Evolutionary conservation across 2,329 filamentous ascomycete genomes (phyloP).

Genomic region (Aspergillus sojae): DNA sequence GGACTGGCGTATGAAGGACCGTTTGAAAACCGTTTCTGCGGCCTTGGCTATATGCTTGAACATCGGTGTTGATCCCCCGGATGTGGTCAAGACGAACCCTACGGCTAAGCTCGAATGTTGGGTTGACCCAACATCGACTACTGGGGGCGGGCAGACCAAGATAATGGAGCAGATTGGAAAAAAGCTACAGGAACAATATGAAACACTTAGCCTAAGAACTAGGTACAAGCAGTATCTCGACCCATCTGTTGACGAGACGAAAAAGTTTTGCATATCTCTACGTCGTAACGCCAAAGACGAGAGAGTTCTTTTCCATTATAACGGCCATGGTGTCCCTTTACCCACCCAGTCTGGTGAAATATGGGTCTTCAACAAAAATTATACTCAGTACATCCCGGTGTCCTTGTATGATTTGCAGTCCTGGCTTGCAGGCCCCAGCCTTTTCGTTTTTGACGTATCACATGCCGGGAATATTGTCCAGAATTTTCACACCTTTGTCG

Average conservation of each 20-base stretch:
- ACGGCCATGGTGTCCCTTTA: slow-evolving; percentile 94
- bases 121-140: slow-evolving; percentile 85
- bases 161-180: slow-evolving; percentile 94
- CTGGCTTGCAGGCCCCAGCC: slow-evolving; percentile 92
- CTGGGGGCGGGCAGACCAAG: slow-evolving; percentile 73
- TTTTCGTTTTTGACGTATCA: slow-evolving; percentile 98
- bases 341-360: slow-evolving; percentile 95
- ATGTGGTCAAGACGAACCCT: slow-evolving; percentile 93
- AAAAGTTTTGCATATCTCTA: slow-evolving; percentile 90
- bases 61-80: slow-evolving; percentile 94
- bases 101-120: slow-evolving; percentile 94
- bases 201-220: slow-evolving; percentile 91
- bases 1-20: slow-evolving; percentile 97
- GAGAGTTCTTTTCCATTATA: slow-evolving; percentile 96
- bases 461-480: slow-evolving; percentile 93
- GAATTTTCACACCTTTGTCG: slow-evolving; percentile 91
- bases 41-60: slow-evolving; percentile 94
- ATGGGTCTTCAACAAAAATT: slow-evolving; percentile 99
- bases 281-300: slow-evolving; percentile 94
- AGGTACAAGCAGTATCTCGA: slow-evolving; percentile 97
- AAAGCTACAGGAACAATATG: slow-evolving; percentile 92
- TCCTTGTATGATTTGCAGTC: slow-evolving; percentile 92
- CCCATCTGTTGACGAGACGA: slow-evolving; percentile 94
- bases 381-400: slow-evolving; percentile 97
- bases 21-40: slow-evolving; percentile 94